A percentile compares a stretch with the other conserved stretches of the same genome.
phyloP scores from a whole-genome alignment of 2,329 filamentous ascomycete genomes.

The Aspergillus brunneoviolaceus region DNA sequence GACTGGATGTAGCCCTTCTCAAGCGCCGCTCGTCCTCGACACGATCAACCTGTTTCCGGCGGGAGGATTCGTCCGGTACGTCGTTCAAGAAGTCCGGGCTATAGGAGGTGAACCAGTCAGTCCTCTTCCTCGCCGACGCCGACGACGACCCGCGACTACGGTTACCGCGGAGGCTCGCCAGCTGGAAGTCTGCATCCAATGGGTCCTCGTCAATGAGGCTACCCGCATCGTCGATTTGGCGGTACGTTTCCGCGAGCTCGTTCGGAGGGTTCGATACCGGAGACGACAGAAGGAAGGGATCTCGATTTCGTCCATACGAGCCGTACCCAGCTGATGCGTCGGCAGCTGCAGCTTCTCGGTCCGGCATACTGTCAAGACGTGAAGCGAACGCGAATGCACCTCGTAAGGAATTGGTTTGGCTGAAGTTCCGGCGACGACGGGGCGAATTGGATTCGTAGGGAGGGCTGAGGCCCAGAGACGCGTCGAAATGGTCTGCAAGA shows the following conservation, averaged over 20 bases:
- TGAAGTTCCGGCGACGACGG: constrained; percentile 34
- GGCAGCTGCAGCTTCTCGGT: constrained; percentile 21
- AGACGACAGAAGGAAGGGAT: constrained; percentile 26
- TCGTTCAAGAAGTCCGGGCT: constrained; percentile 38
- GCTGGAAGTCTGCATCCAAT: constrained; percentile 29
- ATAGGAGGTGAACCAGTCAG: constrained; percentile 23
- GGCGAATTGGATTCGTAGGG: constrained; percentile 30
- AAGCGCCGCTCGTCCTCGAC: constrained; percentile 41
- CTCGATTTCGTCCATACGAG: constrained; percentile 32
- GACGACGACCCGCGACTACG: constrained; percentile 27
- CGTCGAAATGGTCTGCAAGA: constrained; percentile 29
- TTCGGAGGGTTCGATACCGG: constrained; percentile 41
- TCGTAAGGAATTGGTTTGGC: constrained; percentile 39
- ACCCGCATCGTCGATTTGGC: constrained; percentile 40
- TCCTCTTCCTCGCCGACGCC: constrained; percentile 20
- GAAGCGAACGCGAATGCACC: constrained; percentile 41
- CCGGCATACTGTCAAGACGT: constrained; percentile 28
- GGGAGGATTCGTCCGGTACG: constrained; percentile 33
- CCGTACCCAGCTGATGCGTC: constrained; percentile 18
- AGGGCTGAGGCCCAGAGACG: constrained; percentile 30
- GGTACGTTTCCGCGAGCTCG: constrained; percentile 41
- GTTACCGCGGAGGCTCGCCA: constrained; percentile 11
- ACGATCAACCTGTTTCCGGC: constrained; percentile 36
- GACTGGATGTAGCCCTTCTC: constrained; percentile 37
- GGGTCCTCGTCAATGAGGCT: constrained; percentile 35